phyloP scores from a whole-genome alignment of 139 green algal genomes.

The Chlorella sp. region DNA sequence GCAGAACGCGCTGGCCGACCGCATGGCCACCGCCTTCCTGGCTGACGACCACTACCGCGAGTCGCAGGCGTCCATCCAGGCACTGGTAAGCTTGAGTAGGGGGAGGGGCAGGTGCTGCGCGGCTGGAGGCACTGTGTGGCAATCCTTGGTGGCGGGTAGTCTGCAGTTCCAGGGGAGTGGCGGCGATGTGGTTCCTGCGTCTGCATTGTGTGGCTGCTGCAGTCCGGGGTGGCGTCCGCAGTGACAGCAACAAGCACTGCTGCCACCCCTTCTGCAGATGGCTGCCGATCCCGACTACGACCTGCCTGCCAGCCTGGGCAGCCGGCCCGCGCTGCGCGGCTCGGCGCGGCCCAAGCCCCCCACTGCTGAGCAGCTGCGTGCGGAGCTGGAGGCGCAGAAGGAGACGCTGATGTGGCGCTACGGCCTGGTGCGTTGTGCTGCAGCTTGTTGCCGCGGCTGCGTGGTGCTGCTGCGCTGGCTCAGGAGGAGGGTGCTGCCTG shows the following conservation, averaged over 20 bases:
- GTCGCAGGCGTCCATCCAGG: not conserved
- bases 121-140: too few relatives aligned
- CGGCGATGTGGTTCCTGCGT: too few relatives aligned
- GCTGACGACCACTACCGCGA: not conserved
- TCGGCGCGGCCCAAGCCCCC: not conserved
- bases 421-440: not conserved
- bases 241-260: too few relatives aligned
- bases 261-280: not conserved
- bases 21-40: not conserved
- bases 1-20: conserved; percentile 3
- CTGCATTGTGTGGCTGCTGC: too few relatives aligned
- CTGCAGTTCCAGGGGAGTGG: too few relatives aligned
- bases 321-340: conserved; percentile 7
- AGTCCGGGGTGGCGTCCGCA: too few relatives aligned
- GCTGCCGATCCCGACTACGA: conserved; percentile 16
- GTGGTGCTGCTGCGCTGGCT: too few relatives aligned
- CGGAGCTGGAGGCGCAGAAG: conserved; percentile 6
- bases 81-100: not conserved
- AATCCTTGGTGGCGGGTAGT: too few relatives aligned
- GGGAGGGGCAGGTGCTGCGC: too few relatives aligned
- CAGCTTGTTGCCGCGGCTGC: too few relatives aligned
- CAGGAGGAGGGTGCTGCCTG: too few relatives aligned
- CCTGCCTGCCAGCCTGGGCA: not conserved
- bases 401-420: not conserved
- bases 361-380: not conserved